These are phyloP conservation scores for Umbellularia californica DNA, from an alignment of 164 flowering plant genomes.

Conservation along the genomic window DNA sequence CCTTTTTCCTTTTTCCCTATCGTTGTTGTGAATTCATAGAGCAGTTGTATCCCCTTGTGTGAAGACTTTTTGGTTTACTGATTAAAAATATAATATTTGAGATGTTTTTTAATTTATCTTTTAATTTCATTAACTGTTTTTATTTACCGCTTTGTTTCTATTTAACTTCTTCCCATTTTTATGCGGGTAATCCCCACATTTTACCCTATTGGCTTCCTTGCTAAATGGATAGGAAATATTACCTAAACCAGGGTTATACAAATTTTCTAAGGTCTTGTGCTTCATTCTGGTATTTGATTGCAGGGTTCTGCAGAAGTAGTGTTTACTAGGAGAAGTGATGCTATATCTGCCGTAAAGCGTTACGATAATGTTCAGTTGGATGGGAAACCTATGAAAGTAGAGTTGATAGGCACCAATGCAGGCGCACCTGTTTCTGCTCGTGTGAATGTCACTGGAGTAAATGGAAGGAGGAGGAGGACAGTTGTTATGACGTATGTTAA, in stretches of 20 bases:
- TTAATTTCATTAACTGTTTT: background rate
- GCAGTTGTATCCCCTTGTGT: no score
- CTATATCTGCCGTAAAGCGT: constrained; percentile 74
- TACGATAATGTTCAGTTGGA: constrained; percentile 87
- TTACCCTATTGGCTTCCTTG: background rate
- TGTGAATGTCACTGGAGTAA: constrained; percentile 66
- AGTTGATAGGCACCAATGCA: constrained; percentile 53
- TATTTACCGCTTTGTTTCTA: background rate
- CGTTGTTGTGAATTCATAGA: no score
- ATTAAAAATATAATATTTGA: no score
- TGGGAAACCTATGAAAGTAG: constrained; percentile 94
- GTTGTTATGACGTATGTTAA: constrained; percentile 65
- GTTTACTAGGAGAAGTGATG: constrained; percentile 66
- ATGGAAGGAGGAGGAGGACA: constrained; percentile 57
- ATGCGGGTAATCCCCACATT: background rate
- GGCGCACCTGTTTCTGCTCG: constrained; percentile 65
- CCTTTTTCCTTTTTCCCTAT: no score
- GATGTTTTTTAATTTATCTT: no score
- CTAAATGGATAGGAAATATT: background rate
- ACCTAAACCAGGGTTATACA: no score
- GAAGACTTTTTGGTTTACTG: no score
- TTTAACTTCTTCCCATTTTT: background rate
- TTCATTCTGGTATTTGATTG: background rate
- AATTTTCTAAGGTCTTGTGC: background rate
- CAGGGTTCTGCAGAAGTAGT: constrained; percentile 96